Base-by-base conservation (phyloP, 805 yeast species). In the Barnettozyma sp. region DNA sequence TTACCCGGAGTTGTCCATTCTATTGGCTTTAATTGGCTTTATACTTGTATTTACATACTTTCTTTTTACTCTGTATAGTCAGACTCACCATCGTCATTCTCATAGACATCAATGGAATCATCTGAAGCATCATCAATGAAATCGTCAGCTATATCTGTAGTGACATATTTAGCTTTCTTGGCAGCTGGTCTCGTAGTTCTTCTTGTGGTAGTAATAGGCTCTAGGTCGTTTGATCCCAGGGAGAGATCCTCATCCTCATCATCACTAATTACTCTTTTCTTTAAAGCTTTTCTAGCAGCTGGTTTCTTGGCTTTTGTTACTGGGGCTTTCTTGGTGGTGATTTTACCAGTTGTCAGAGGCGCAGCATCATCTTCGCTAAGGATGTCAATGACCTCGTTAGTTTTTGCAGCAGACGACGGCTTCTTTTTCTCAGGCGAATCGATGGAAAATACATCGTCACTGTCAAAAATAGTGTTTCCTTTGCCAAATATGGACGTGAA, bases 401-500 rank as follows among this genome's bases (percentile, higher is more conserved):
- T n/a, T 15, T 32, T 42, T 30, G 42, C 52, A 14, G 36, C 34
- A n/a, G n/a, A n/a, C n/a, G n/a, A n/a, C n/a, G n/a, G n/a, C n/a
- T n/a, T n/a, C n/a, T n/a, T n/a, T n/a, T n/a, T n/a, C n/a, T n/a
- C n/a, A n/a, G n/a, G n/a, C n/a, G 24, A 15, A 10, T 23, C 32
- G 6, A 22, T 22, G 9, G 23, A 15, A n/a, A 16, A 18, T 15
- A 24, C 25, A 24, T 44, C 49, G 2, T 38, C 35, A 26, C 13
- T 13, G 18, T 29, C 62, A 39, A 54, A 58, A 1, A 52, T 46
- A 1, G 55, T 45, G 20, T 38, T 45, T 11, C 51, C 50, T n/a
- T 35, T 45, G 6, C 69, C 68, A 41, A 65, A 64, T 7, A 65
- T 45, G 17, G 63, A 47, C 30, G 55, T 56, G 40, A 62, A 62